Percentiles rank a stretch among this genome's conserved stretches.
phyloP scores from a whole-genome alignment of 441 rosid species.

The Biscutella laevigata region DNA sequence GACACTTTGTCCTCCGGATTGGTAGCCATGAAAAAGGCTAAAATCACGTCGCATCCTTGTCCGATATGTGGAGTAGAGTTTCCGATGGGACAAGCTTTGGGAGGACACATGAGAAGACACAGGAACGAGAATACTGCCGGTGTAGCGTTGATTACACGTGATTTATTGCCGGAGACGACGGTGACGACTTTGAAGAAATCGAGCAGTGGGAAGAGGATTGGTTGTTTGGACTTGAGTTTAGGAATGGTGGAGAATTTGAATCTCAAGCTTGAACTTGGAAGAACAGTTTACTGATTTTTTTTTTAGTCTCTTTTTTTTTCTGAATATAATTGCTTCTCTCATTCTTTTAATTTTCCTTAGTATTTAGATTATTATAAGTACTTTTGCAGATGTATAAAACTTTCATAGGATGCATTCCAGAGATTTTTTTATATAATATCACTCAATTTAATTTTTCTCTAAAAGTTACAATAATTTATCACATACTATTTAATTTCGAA shows the following conservation, averaged over 20 bases:
- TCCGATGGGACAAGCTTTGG: constrained; percentile 58
- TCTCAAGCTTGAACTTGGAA: constrained; percentile 42
- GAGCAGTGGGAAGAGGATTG: constrained; percentile 37
- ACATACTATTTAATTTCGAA: no score
- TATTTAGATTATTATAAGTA: constrained; percentile 9
- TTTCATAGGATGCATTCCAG: background rate
- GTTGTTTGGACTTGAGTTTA: constrained; percentile 55
- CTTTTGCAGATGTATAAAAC: constrained; percentile 3
- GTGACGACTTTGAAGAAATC: constrained; percentile 43
- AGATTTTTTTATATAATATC: no score
- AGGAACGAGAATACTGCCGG: constrained; percentile 16
- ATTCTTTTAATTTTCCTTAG: constrained; percentile 17
- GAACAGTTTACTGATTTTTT: constrained; percentile 25
- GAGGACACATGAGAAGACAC: constrained; percentile 78
- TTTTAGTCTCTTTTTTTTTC: background rate
- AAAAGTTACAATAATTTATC: no score
- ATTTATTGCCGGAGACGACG: constrained; percentile 27
- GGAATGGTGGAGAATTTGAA: constrained; percentile 44
- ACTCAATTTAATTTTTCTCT: no score
- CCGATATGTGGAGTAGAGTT: constrained; percentile 61
- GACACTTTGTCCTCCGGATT: background rate
- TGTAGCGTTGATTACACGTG: constrained; percentile 29
- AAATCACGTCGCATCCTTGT: constrained; percentile 43
- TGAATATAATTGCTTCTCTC: constrained; percentile 8
- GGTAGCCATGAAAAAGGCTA: constrained; percentile 21